phyloP scores from a whole-genome alignment of 2,329 filamentous ascomycete genomes.

The Ilyonectria mors-panacis region DNA sequence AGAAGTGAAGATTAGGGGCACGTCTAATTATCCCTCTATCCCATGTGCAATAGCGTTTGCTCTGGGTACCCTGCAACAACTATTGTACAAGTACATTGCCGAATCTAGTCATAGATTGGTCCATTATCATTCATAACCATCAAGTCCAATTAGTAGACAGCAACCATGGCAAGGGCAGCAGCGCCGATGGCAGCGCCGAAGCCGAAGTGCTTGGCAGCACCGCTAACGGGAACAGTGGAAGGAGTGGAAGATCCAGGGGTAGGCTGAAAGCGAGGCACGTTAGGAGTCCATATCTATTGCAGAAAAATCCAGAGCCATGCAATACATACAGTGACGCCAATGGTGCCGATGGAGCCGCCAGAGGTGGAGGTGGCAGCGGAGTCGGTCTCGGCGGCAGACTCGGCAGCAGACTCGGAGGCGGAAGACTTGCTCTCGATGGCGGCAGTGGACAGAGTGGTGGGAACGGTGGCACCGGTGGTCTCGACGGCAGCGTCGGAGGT shows the following conservation, averaged over 20 bases:
- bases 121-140: constrained; percentile 2
- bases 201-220: constrained; percentile 30
- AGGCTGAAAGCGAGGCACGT: constrained; percentile 18
- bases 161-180: constrained; percentile 9
- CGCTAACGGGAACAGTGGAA: constrained; percentile 21
- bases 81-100: background rate
- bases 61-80: background rate
- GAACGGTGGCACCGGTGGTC: constrained; percentile 5
- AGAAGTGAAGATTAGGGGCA: background rate
- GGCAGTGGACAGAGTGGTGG: constrained; percentile 21
- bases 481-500: background rate
- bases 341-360: constrained; percentile 29
- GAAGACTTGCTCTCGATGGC: background rate
- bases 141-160: constrained; percentile 26
- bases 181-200: constrained; percentile 19
- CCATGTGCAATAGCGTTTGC: background rate
- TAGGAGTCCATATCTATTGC: background rate
- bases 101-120: constrained; percentile 4
- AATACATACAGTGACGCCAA: constrained; percentile 31
- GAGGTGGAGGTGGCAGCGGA: constrained; percentile 20
- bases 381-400: constrained; percentile 1
- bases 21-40: background rate
- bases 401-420: constrained; percentile 2
- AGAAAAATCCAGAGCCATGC: background rate
- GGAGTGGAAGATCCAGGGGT: constrained; percentile 29